Evolutionary conservation across 306 rosid species (phyloP).

Genomic region (Senna tora): DNA sequence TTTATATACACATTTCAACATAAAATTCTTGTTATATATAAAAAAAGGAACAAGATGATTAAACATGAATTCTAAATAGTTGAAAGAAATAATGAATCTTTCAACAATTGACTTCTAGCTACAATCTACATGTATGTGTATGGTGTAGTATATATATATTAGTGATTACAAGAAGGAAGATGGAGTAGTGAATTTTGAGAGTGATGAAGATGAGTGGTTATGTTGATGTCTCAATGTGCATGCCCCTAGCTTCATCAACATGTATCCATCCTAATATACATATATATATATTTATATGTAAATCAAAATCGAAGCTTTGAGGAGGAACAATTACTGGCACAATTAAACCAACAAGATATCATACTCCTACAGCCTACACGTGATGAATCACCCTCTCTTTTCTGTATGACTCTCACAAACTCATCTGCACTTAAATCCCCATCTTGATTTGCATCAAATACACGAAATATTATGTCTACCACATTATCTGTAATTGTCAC

Average conservation of each 20-base stretch:
- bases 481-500: constrained; percentile 52
- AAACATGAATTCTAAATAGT: constrained; percentile 34
- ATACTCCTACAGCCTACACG: constrained; percentile 46
- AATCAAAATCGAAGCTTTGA: constrained; percentile 42
- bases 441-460: constrained; percentile 71
- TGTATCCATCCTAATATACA: not conserved
- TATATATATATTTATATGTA: not conserved
- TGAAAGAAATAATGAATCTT: no score
- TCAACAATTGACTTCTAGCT: no score
- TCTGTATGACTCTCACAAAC: constrained; percentile 63
- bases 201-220: constrained; percentile 4
- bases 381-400: constrained; percentile 45
- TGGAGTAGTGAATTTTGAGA: no score
- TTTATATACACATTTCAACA: constrained; percentile 34
- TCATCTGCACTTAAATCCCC: constrained; percentile 65
- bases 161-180: no score
- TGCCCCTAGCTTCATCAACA: not conserved
- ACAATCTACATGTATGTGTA: no score
- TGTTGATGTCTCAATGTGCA: not conserved
- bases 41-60: constrained; percentile 29
- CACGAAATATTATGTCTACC: constrained; percentile 72
- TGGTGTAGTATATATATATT: no score
- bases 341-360: constrained; percentile 59
- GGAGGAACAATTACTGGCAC: constrained; percentile 54
- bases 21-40: constrained; percentile 3